phyloP scores from a whole-genome alignment of 1,139 yeast genomes.

The Geotrichum citri-aurantii region DNA sequence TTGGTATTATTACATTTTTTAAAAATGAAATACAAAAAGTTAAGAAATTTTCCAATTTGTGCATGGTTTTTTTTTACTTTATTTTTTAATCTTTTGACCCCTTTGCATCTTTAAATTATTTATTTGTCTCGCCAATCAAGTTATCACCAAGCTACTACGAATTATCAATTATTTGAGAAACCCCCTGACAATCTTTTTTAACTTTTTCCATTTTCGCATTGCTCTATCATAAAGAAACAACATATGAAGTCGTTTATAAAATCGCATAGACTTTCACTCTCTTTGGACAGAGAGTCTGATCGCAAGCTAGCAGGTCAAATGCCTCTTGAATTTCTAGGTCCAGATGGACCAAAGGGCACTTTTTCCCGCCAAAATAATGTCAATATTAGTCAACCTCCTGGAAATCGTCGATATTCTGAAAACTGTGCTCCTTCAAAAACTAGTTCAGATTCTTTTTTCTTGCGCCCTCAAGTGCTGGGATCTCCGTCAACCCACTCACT shows the following conservation, averaged over 20 bases:
- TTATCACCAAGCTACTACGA: neutral
- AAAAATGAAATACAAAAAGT: neutral
- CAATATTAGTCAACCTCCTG: neutral
- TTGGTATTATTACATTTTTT: neutral
- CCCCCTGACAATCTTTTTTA: neutral
- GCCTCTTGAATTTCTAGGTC: neutral
- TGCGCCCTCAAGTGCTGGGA: neutral
- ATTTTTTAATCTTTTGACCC: neutral
- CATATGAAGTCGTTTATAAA: neutral
- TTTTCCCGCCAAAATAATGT: neutral
- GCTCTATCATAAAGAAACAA: neutral
- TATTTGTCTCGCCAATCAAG: neutral
- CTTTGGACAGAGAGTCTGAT: neutral
- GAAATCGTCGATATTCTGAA: neutral
- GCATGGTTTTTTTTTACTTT: neutral
- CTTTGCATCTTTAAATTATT: neutral
- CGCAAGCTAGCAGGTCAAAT: neutral
- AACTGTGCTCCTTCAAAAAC: neutral
- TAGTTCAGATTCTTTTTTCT: neutral
- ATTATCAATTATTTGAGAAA: too few species aligned
- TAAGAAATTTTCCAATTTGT: neutral
- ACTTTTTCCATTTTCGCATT: neutral
- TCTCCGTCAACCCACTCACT: constrained; percentile 21
- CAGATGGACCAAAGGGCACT: neutral
- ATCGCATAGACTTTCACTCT: neutral